phyloP scores from a whole-genome alignment of 805 yeast genomes.

The Saturnispora ahearnii region DNA sequence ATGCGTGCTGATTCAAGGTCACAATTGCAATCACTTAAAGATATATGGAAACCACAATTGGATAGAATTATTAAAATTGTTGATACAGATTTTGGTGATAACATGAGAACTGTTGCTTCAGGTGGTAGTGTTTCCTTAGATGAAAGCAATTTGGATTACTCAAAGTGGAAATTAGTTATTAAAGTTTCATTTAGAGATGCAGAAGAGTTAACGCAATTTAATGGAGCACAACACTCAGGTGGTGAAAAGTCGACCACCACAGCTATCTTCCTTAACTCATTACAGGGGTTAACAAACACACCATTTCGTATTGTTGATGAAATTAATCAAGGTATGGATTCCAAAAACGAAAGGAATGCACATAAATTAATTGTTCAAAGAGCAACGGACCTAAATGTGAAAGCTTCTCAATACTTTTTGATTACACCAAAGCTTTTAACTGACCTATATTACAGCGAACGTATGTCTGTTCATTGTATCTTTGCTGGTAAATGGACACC shows the following conservation, averaged over 20 bases:
- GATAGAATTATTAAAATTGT: constrained; percentile 44
- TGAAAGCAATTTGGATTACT: constrained; percentile 41
- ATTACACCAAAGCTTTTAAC: constrained; percentile 88
- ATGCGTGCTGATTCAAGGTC: constrained; percentile 31
- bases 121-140: constrained; percentile 70
- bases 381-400: constrained; percentile 44
- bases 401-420: constrained; percentile 69
- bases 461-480: constrained; percentile 82
- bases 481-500: constrained; percentile 40
- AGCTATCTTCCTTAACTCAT: constrained; percentile 77
- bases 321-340: constrained; percentile 98
- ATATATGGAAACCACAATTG: constrained; percentile 56
- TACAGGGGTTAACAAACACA: constrained; percentile 79
- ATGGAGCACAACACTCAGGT: constrained; percentile 90
- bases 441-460: constrained; percentile 63
- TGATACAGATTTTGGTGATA: constrained; percentile 53
- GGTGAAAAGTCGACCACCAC: constrained; percentile 97
- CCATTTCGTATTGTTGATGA: constrained; percentile 97
- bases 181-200: constrained; percentile 77
- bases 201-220: constrained; percentile 60
- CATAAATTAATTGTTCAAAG: constrained; percentile 78
- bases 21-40: constrained; percentile 24
- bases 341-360: constrained; percentile 78
- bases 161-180: constrained; percentile 79
- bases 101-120: constrained; percentile 71